Evolutionary conservation across 2,329 filamentous ascomycete species (phyloP), one percentile per base, ranked within the genome.

Genomic region (Dothistroma pini): DNA sequence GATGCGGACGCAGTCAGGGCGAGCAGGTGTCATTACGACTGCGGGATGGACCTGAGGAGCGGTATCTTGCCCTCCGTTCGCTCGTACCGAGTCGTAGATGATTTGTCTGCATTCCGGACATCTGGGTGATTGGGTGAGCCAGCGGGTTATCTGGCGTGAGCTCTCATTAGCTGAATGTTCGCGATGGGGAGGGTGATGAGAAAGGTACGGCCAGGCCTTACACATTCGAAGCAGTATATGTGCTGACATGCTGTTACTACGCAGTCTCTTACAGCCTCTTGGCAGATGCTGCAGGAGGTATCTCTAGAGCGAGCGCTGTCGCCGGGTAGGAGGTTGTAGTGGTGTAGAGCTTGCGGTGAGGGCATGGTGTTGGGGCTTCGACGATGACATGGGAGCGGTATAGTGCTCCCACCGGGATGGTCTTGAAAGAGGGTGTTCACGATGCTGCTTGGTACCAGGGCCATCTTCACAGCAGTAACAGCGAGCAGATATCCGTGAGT

Each of bases 191-290:
- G 25, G 25, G 25, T 29, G 25, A 29, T 29, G 25, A 29, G 25
- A 29, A 29, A 6, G 25, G 25, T 29, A 29, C 25, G 44, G 21
- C 56, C 35, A 6, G 63, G 58, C 61, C 59, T 59, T 21, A 60
- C 47, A 44, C 62, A 64, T 12, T 62, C 60, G 44, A 59, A 64
- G 54, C 62, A 66, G 44, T 61, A 64, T 2, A 52, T 53, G 52
- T 66, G 64, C 22, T 61, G 53, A 31, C 64, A 64, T 53, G 49
- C 31, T 16, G 64, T 66, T 9, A 63, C 54, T 12, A 64, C 64
- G 8, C 56, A 54, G 48, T 58, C 50, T 29, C 53, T 49, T 12
- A 59, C 51, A 29, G 31, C 38, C 14, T 59, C 58, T 34, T 60
- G 55, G 49, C 62, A 66, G 12, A 66, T 64, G 50, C 50, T 59